These are phyloP conservation scores for Trametes gibbosa DNA, from an alignment of 768 basidiomycete species.

Conservation along the genomic window DNA sequence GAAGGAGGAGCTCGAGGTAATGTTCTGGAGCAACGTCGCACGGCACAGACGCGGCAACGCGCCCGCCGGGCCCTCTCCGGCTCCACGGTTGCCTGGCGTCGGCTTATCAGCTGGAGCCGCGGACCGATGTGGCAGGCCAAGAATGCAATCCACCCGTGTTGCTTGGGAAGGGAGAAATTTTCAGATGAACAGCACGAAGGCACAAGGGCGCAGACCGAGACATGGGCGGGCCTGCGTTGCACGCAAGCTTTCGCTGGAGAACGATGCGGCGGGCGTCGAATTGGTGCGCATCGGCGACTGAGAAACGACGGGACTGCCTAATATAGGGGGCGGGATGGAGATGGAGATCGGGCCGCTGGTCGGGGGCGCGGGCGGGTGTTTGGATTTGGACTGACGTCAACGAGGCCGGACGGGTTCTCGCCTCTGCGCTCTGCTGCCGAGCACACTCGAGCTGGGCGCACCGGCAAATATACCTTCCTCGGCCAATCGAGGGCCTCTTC, in stretches of 20 bases:
- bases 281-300: not conserved
- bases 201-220: no score
- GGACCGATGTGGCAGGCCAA: conserved; percentile 3
- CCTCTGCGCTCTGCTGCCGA: conserved; percentile 9
- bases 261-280: not conserved
- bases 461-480: conserved; percentile 13
- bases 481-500: conserved; percentile 11
- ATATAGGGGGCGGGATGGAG: not conserved
- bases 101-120: conserved; percentile 11
- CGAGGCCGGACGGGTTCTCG: not conserved
- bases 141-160: not conserved
- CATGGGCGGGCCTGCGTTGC: not conserved
- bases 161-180: conserved; percentile 5
- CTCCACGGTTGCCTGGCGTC: conserved; percentile 1
- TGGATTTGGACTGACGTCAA: conserved; percentile 13
- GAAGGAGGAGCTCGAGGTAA: not conserved
- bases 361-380: not conserved
- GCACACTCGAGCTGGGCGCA: conserved; percentile 1
- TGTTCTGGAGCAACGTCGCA: conserved; percentile 3
- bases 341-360: not conserved
- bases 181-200: not conserved
- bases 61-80: not conserved
- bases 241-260: not conserved
- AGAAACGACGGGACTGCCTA: not conserved
- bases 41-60: conserved; percentile 9